Conservation (phyloP, 2,329 filamentous ascomycete genomes). For the Trichoderma citrinoviride region DNA sequence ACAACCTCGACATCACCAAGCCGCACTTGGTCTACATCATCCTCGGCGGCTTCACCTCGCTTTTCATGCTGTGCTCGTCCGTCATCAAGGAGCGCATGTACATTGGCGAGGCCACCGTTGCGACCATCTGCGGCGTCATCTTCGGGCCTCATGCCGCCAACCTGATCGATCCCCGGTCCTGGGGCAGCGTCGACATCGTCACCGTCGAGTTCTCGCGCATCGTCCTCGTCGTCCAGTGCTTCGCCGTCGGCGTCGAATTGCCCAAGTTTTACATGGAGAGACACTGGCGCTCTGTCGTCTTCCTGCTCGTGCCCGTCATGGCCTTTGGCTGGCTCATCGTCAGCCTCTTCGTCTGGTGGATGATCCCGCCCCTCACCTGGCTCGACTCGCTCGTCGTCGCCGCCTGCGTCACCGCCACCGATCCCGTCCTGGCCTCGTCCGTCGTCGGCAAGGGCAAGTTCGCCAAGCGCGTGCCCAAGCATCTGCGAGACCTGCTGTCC, state of each 20-base stretch:
- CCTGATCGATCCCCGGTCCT: constrained; percentile 70
- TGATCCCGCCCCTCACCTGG: constrained; percentile 77
- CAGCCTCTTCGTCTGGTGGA: constrained; percentile 92
- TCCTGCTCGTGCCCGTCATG: constrained; percentile 93
- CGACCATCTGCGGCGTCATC: constrained; percentile 82
- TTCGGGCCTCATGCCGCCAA: constrained; percentile 83
- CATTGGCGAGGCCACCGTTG: constrained; percentile 96
- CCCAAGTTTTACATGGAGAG: constrained; percentile 96
- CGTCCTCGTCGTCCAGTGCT: constrained; percentile 88
- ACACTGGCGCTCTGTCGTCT: constrained; percentile 89
- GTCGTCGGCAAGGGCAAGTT: constrained; percentile 99
- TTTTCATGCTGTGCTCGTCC: constrained; percentile 98
- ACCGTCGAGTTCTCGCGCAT: constrained; percentile 88
- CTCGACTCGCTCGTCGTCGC: constrained; percentile 83
- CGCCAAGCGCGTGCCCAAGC: constrained; percentile 93
- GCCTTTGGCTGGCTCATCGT: constrained; percentile 92
- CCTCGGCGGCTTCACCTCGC: constrained; percentile 90
- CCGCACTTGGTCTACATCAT: constrained; percentile 99
- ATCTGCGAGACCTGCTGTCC: constrained; percentile 90
- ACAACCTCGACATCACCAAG: constrained; percentile 81
- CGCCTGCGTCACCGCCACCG: constrained; percentile 94
- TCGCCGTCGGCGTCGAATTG: constrained; percentile 86
- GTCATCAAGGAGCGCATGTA: constrained; percentile 98
- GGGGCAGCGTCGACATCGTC: constrained; percentile 82
- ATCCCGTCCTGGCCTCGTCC: constrained; percentile 93